phyloP scores from a whole-genome alignment of 2,329 filamentous ascomycete species.

The Trichoderma sp. region DNA sequence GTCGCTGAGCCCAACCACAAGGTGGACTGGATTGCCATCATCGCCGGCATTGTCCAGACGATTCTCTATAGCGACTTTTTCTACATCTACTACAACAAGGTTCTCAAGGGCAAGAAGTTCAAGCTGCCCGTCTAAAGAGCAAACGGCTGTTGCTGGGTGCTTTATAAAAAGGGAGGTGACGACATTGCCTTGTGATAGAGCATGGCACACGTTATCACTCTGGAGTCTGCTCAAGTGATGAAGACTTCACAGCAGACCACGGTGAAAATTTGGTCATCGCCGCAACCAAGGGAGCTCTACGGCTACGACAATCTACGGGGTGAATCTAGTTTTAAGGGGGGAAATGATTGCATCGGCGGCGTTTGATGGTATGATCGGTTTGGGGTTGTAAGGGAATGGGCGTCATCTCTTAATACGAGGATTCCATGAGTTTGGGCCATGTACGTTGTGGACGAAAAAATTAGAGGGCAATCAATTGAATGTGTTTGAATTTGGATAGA shows the following conservation, averaged over 20 bases:
- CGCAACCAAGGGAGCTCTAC: not conserved
- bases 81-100: constrained; percentile 99
- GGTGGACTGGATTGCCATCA: constrained; percentile 78
- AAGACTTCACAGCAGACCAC: not conserved
- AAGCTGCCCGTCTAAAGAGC: constrained; percentile 70
- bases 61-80: constrained; percentile 98
- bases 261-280: not conserved
- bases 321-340: not conserved
- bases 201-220: not conserved
- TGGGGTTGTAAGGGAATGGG: constrained; percentile 28
- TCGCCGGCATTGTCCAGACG: constrained; percentile 90
- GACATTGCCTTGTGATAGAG: not conserved
- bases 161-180: not conserved
- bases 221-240: not conserved
- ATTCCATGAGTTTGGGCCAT: constrained; percentile 25
- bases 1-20: constrained; percentile 68
- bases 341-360: constrained; percentile 30
- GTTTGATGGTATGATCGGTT: constrained; percentile 30
- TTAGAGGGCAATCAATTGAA: constrained; percentile 26
- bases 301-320: not conserved
- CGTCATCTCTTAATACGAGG: constrained; percentile 28
- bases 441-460: constrained; percentile 21
- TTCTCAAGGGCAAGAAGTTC: constrained; percentile 84
- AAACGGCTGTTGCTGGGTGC: not conserved
- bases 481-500: not conserved